Conservation (phyloP, 2,329 filamentous ascomycete species). For the Sporothrix variecibatus region DNA sequence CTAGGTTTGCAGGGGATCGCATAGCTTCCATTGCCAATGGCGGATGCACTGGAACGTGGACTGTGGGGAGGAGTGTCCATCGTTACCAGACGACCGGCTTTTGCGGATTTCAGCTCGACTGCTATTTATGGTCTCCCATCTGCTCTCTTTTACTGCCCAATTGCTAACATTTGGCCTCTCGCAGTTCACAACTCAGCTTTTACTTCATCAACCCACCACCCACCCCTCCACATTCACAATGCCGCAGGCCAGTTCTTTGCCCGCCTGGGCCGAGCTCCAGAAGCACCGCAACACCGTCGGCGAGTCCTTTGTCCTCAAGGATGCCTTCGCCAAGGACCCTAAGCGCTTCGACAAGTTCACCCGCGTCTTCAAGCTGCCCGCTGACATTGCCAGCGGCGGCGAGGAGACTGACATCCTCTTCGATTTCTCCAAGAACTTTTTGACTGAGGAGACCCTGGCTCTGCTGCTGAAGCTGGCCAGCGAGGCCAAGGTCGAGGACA, state of each 20-base stretch:
- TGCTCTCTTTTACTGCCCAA: neutral
- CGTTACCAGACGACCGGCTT: neutral
- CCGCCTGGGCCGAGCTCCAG: slow-evolving; percentile 88
- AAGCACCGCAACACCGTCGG: slow-evolving; percentile 84
- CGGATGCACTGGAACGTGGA: slow-evolving; percentile 1
- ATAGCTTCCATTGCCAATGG: slow-evolving; percentile 1
- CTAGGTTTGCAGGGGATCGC: neutral
- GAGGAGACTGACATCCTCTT: slow-evolving; percentile 81
- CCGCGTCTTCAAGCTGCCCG: slow-evolving; percentile 79
- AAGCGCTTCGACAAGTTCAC: slow-evolving; percentile 88
- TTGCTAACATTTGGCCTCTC: neutral
- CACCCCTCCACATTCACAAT: slow-evolving; percentile 48
- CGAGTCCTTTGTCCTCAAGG: slow-evolving; percentile 88
- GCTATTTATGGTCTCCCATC: neutral
- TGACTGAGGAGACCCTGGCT: slow-evolving; percentile 87
- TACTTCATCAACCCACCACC: neutral
- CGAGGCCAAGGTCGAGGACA: slow-evolving; percentile 87
- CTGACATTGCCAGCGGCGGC: slow-evolving; percentile 61
- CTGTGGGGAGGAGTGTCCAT: neutral
- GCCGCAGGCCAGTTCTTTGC: slow-evolving; percentile 82
- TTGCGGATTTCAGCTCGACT: neutral
- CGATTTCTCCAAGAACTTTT: slow-evolving; percentile 99
- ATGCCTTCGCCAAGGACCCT: slow-evolving; percentile 86
- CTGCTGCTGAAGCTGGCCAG: slow-evolving; percentile 87
- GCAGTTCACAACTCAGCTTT: neutral